Base-by-base conservation (phyloP, 108 stramenopile species). In the Cyclotella sp. region DNA sequence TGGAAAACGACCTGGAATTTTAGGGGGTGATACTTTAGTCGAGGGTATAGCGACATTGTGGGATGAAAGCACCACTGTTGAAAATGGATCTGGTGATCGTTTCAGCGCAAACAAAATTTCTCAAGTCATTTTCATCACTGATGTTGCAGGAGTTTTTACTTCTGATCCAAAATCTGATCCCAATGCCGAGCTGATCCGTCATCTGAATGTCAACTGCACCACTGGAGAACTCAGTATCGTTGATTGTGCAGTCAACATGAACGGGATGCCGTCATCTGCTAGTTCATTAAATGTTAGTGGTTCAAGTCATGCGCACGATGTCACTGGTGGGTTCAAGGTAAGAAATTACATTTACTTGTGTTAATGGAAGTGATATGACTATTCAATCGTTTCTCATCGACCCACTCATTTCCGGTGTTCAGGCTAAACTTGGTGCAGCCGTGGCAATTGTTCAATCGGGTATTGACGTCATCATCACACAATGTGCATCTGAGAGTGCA, bases 231-330 rank as follows among this genome's bases (percentile, higher is more conserved):
- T 89, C 10, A 57, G 49, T n/a, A 76, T 75, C 40, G 55, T 52
- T 14, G 40, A 68, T 51, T 27, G 51, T 8, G 47, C 19, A 41
- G 39, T 0, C 10, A 55, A 30, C 46, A 18, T 24, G 16, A 46
- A 46, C 46, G 46, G 42, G 14, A 39, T 11, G 47, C 47, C n/a
- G n/a, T 28, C 22, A 12, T 53, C 40, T 63, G 53, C 77, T 9
- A 47, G 14, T 15, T 28, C 40, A 45, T 43, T 83, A 52, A 53
- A 78, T 45, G 88, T 89, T 10, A 78, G 86, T 13, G 90, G 86
- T 27, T 92, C 91, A 28, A 75, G 63, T 68, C 91, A 94, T 70
- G 85, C 76, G 8, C 93, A 94, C 63, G 93, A 94, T 84, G 91
- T 92, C 3, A 94, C 93, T 51, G 93, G 93, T 15, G 93, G 93